phyloP scores from a whole-genome alignment of 371 early-diverging fungal genomes.

The Parasitella parasitica region DNA sequence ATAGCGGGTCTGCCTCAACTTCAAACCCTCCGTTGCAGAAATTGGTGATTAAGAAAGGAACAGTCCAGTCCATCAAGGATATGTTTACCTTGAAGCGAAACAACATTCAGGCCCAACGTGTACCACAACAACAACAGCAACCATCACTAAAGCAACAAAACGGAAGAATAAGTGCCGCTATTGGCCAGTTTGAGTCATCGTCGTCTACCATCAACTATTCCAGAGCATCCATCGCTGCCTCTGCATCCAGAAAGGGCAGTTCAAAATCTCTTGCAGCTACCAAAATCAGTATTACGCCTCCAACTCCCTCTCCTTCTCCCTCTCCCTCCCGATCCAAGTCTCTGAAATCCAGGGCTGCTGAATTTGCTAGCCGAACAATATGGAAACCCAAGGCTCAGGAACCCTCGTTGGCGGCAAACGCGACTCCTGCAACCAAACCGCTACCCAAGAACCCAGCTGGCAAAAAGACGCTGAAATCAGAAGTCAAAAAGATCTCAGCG shows the following conservation, averaged over 20 bases:
- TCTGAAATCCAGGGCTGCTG: conserved; percentile 14
- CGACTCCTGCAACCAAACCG: neutral
- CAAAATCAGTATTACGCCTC: neutral
- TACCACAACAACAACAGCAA: no score
- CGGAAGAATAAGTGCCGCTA: conserved; percentile 12
- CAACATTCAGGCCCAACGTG: conserved; percentile 1
- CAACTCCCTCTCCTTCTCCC: neutral
- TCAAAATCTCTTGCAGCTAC: neutral
- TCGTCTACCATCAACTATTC: conserved; percentile 1
- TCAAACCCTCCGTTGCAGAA: neutral
- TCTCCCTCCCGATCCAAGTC: conserved; percentile 3
- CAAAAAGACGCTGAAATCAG: conserved; percentile 18
- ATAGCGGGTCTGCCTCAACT: neutral
- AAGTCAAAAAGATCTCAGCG: conserved; percentile 23
- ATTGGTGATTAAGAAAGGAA: conserved; percentile 38
- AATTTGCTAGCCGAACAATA: conserved; percentile 22
- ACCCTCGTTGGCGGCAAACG: neutral
- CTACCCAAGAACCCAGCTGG: conserved; percentile 2
- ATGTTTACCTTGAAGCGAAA: conserved; percentile 25
- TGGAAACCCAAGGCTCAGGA: conserved; percentile 10
- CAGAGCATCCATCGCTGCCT: neutral
- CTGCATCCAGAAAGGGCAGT: neutral
- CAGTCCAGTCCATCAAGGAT: conserved; percentile 36
- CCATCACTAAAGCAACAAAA: conserved; percentile 1
- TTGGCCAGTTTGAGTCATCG: conserved; percentile 21